These are phyloP conservation scores for Scheffersomyces quercinus DNA, from an alignment of 1,139 yeast species.

Conservation along the genomic window DNA sequence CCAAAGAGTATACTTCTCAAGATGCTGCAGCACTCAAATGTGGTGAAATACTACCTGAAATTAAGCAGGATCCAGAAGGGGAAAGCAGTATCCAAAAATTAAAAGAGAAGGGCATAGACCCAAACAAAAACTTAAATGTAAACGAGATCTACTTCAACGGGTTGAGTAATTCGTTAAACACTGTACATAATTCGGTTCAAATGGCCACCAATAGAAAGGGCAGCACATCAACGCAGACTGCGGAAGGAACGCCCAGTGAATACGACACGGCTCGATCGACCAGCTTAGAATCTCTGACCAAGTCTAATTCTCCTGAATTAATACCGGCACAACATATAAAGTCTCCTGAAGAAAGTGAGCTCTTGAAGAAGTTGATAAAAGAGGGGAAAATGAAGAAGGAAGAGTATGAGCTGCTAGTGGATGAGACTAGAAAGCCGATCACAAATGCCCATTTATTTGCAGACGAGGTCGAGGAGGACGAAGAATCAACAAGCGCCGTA, in stretches of 20 bases:
- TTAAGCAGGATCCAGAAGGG: conserved; percentile 63
- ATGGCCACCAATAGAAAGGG: conserved; percentile 1
- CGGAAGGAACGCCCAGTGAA: background rate
- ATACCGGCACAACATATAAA: background rate
- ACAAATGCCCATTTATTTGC: conserved; percentile 29
- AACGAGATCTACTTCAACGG: conserved; percentile 43
- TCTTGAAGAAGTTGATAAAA: conserved; percentile 31
- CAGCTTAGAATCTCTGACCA: background rate
- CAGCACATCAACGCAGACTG: background rate
- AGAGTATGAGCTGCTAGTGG: conserved; percentile 26
- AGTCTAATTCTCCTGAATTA: background rate
- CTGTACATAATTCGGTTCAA: conserved; percentile 14
- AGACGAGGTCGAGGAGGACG: conserved; percentile 28
- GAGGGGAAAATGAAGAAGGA: conserved; percentile 25
- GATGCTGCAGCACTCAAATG: conserved; percentile 75
- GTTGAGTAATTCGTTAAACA: conserved; percentile 21
- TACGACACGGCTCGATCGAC: background rate
- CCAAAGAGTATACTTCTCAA: conserved; percentile 70
- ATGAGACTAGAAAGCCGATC: conserved; percentile 26
- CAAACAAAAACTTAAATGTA: conserved; percentile 39
- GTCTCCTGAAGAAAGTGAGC: conserved; percentile 16
- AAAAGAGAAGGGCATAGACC: conserved; percentile 40
- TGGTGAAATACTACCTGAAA: conserved; percentile 58
- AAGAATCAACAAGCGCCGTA: conserved; percentile 8
- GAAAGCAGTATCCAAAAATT: conserved; percentile 45